These are phyloP conservation scores for Zygosaccharomyces siamensis DNA, from an alignment of 805 yeast species.

Conservation along the genomic window DNA sequence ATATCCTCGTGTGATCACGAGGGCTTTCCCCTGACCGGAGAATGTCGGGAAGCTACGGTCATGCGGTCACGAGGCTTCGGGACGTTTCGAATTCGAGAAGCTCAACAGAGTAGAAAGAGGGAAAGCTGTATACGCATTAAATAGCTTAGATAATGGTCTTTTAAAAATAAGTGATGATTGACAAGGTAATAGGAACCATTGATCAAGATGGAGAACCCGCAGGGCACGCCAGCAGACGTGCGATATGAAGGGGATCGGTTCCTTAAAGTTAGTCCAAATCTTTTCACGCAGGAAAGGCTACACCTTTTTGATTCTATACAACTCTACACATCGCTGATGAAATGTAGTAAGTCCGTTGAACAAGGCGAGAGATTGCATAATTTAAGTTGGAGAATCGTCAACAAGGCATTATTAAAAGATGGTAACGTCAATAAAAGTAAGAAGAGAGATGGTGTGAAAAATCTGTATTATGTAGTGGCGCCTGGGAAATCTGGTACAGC, in stretches of 20 bases:
- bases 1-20: not conserved
- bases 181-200: not conserved
- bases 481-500: conserved; percentile 9
- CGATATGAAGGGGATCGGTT: conserved; percentile 15
- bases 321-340: conserved; percentile 29
- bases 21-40: not conserved
- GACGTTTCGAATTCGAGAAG: not conserved
- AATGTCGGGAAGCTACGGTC: not conserved
- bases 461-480: conserved; percentile 28
- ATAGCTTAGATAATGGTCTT: not conserved
- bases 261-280: conserved; percentile 31
- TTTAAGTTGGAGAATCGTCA: conserved; percentile 33
- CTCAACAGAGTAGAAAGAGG: not conserved
- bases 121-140: not conserved
- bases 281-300: conserved; percentile 32
- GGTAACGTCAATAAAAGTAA: conserved; percentile 28
- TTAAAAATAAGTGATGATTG: not conserved
- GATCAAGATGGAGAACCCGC: conserved; percentile 3
- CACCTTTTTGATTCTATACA: conserved; percentile 31
- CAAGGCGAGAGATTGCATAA: conserved; percentile 34
- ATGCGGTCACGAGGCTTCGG: not conserved
- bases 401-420: conserved; percentile 28
- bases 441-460: conserved; percentile 35
- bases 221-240: conserved; percentile 6
- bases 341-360: conserved; percentile 23